phyloP scores from a whole-genome alignment of 2,329 filamentous ascomycete genomes.

The Leptographium flavum region DNA sequence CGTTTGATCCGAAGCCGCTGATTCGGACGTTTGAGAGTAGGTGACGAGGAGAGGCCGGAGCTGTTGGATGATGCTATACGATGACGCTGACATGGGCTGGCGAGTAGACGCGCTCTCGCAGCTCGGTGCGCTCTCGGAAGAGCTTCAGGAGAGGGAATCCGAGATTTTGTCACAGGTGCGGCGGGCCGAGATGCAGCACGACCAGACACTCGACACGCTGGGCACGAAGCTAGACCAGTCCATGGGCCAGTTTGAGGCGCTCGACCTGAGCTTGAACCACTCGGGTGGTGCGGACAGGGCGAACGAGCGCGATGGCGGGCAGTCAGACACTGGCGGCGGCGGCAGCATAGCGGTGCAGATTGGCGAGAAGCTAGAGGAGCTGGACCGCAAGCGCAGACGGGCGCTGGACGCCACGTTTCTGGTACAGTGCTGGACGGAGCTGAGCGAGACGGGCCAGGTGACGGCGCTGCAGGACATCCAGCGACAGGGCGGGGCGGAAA shows the following conservation, averaged over 20 bases:
- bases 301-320: constrained; percentile 28
- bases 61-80: constrained; percentile 9
- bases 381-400: constrained; percentile 80
- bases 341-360: constrained; percentile 91
- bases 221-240: constrained; percentile 84
- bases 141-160: constrained; percentile 80
- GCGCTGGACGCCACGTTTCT: constrained; percentile 90
- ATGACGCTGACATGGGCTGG: neutral
- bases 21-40: constrained; percentile 85
- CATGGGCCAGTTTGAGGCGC: constrained; percentile 78
- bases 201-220: constrained; percentile 75
- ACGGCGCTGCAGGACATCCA: constrained; percentile 80
- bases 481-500: constrained; percentile 70
- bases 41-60: constrained; percentile 9
- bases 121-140: constrained; percentile 58
- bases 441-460: constrained; percentile 77
- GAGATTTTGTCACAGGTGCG: constrained; percentile 82
- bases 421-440: constrained; percentile 93
- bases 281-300: constrained; percentile 24
- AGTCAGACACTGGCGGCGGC: constrained; percentile 42
- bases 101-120: constrained; percentile 51
- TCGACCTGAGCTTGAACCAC: constrained; percentile 71
- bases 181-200: constrained; percentile 81
- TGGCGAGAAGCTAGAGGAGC: constrained; percentile 81
- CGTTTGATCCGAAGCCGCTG: constrained; percentile 90